Evolutionary conservation across 352 stramenopile species (phyloP).

Genomic region (Pythium dissimile): DNA sequence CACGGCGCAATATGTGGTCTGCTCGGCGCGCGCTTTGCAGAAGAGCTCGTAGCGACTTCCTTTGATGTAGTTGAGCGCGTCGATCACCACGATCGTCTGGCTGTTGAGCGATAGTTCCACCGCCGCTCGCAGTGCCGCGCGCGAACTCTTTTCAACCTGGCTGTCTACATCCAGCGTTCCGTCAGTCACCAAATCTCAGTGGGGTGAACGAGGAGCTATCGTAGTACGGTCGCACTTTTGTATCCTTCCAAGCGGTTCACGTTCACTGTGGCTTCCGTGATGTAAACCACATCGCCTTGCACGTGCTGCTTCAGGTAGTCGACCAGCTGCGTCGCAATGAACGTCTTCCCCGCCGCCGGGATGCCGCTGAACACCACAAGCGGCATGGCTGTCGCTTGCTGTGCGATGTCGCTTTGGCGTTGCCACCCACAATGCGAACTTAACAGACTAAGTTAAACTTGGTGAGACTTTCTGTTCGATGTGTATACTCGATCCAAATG

Average conservation of each 20-base stretch:
- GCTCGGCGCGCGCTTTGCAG: conserved; percentile 90
- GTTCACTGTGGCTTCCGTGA: conserved; percentile 62
- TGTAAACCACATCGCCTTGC: conserved; percentile 45
- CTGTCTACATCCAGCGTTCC: conserved; percentile 30
- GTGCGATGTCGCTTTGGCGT: not conserved
- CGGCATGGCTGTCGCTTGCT: conserved; percentile 39
- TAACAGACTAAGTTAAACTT: not conserved
- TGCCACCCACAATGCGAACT: conserved; percentile 4
- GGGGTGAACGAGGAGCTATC: not conserved
- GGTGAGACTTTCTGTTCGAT: not conserved
- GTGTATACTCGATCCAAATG: no score
- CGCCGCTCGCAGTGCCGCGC: conserved; percentile 58
- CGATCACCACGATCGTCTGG: conserved; percentile 87
- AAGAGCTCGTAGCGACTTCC: conserved; percentile 94
- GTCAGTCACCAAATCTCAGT: not conserved
- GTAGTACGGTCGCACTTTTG: conserved; percentile 28
- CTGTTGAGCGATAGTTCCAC: conserved; percentile 59
- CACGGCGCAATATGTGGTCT: conserved; percentile 89
- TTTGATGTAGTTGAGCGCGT: conserved; percentile 95
- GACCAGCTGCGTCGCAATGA: conserved; percentile 45
- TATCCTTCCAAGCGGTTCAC: conserved; percentile 57
- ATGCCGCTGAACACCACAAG: conserved; percentile 74
- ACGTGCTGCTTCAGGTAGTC: conserved; percentile 37
- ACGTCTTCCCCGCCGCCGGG: conserved; percentile 65
- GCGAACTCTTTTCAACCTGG: conserved; percentile 63